Base-by-base conservation (phyloP, 1,284 basidiomycete species). In the Sporisorium scitamineum region DNA sequence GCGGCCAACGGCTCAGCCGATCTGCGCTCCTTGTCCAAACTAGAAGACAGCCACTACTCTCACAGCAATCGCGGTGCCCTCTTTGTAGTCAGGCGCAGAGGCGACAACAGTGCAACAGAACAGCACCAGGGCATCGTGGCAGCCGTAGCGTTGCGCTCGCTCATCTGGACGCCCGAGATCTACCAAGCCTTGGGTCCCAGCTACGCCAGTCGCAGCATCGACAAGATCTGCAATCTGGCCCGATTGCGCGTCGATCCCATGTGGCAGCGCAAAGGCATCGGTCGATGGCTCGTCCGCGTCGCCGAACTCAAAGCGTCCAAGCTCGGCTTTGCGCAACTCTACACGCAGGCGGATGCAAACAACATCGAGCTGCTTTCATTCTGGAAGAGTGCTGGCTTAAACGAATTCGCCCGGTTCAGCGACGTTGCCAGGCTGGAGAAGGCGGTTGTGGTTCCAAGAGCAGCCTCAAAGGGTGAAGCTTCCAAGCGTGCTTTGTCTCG, bases 161-260 rank as follows among this genome's bases (percentile, higher is more conserved):
- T 76, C 22, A 76, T 76, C 32, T 76, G 74, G 74, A 72, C 70
- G 26, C 74, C 74, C 7, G 59, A 71, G 41, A 62, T 76, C 61
- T 76, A 72, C 45, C 74, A 76, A 44, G 54, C 74, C 3, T 37
- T 76, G 8, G 74, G 74, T 22, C 54, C 51, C 4, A 65, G 66
- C 62, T 76, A 76, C 44, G 65, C 74, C 9, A 72, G 53, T 42
- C 70, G 70, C 44, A 76, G 74, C 50, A 76, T 76, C 45, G 74
- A 76, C 53, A 62, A 54, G 51, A 68, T 76, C 47, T 65, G 65
- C 61, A 66, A 70, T 45, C 57, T 76, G 6, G 41, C 58, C 22
- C 65, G 55, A 32, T 34, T 76, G 22, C 66, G 59, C 18, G 66
- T 76, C 20, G 66, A 70, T 48, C 56, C 63, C 13, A 13, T 44